Percentiles rank a stretch among this genome's conserved stretches.
Evolutionary conservation across 75 land plant species (phyloP).

Genomic region (Sequoia sempervirens): DNA sequence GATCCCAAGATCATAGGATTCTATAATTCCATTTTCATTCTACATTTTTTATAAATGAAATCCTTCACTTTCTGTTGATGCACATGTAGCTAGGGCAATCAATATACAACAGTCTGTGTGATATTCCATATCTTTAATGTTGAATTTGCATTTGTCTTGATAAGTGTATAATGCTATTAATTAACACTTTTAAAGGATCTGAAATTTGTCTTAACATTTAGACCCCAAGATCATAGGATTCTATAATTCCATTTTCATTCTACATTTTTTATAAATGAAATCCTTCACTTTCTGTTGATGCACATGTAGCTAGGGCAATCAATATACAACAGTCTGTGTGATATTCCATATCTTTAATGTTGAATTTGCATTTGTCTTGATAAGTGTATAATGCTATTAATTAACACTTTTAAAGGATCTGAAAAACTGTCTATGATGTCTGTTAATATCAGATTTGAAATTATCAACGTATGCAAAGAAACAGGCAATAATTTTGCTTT

Average conservation of each 20-base stretch:
- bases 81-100: not conserved
- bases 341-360: too few relatives aligned
- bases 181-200: not conserved
- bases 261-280: too few relatives aligned
- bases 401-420: too few relatives aligned
- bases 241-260: too few relatives aligned
- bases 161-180: not conserved
- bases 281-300: too few relatives aligned
- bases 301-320: too few relatives aligned
- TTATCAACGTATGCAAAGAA: not conserved
- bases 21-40: not conserved
- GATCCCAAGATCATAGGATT: not conserved
- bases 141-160: not conserved
- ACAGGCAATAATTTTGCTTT: not conserved
- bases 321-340: too few relatives aligned
- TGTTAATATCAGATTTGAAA: not conserved
- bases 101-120: not conserved
- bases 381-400: too few relatives aligned
- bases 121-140: not conserved
- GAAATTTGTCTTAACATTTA: too few relatives aligned
- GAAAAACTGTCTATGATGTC: not conserved
- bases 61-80: not conserved
- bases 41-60: not conserved
- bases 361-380: too few relatives aligned
- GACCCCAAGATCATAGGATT: too few relatives aligned